phyloP scores from a whole-genome alignment of 2,329 filamentous ascomycete genomes.

The Fusarium metavorans region DNA sequence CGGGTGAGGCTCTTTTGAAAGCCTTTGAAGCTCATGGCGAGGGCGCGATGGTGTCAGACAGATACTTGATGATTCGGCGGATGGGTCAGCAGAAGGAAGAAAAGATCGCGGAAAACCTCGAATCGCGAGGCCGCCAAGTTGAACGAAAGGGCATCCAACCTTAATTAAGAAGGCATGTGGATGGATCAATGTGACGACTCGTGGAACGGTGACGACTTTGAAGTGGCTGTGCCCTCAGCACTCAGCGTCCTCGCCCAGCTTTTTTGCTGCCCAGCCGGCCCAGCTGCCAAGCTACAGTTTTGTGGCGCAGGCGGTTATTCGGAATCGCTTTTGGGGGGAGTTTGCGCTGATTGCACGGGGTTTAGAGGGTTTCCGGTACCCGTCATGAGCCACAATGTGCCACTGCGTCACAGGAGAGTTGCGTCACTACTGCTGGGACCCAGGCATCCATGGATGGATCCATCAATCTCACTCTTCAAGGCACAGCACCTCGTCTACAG shows the following conservation, averaged over 20 bases:
- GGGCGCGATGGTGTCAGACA: constrained; percentile 19
- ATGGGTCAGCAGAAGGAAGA: constrained; percentile 17
- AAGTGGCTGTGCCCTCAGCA: constrained; percentile 40
- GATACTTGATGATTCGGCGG: constrained; percentile 3
- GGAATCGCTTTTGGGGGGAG: neutral
- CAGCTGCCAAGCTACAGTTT: neutral
- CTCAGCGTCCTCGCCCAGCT: constrained; percentile 1
- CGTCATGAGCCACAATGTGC: constrained; percentile 13
- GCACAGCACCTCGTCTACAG: neutral
- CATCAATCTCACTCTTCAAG: constrained; percentile 23
- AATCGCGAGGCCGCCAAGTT: constrained; percentile 45
- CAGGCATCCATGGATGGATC: constrained; percentile 16
- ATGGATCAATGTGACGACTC: constrained; percentile 19
- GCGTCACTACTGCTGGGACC: constrained; percentile 27
- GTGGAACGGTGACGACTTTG: constrained; percentile 49
- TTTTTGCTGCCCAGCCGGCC: constrained; percentile 37
- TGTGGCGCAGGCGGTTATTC: constrained; percentile 23
- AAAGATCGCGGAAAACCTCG: constrained; percentile 33
- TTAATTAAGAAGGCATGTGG: constrained; percentile 40
- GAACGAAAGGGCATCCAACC: constrained; percentile 42
- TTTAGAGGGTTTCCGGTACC: neutral
- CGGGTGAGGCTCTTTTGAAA: constrained; percentile 90
- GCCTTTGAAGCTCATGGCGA: constrained; percentile 93
- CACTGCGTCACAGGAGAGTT: constrained; percentile 30
- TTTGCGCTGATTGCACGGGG: neutral